Percentiles rank a stretch among this genome's conserved stretches.
Conservation (phyloP, 345 rosid species). For the Acer negundo region DNA sequence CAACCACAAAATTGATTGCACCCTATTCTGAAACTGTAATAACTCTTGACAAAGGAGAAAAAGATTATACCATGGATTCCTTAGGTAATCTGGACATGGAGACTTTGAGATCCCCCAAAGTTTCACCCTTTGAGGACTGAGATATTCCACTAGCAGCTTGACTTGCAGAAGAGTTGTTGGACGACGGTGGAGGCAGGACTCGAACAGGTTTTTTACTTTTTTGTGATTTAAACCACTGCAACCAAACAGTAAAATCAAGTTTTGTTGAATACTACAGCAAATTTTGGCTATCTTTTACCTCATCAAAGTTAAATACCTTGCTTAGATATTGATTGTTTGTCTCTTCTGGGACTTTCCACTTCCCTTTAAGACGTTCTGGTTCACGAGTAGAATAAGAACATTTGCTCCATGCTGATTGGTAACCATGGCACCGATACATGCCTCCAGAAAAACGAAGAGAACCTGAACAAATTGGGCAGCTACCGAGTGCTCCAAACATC, state of each 20-base stretch:
- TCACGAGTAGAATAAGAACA: conserved; percentile 75
- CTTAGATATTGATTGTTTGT: conserved; percentile 63
- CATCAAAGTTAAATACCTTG: conserved; percentile 43
- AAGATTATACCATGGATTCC: conserved; percentile 56
- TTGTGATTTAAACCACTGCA: conserved; percentile 94
- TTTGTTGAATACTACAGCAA: conserved; percentile 5
- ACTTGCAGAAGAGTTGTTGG: conserved; percentile 42
- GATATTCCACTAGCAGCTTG: conserved; percentile 45
- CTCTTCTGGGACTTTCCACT: conserved; percentile 86
- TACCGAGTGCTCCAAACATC: conserved; percentile 85
- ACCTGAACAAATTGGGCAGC: conserved; percentile 75
- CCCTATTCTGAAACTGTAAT: not conserved
- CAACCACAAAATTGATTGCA: not conserved
- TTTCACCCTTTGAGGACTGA: conserved; percentile 57
- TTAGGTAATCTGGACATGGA: conserved; percentile 61
- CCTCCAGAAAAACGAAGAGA: conserved; percentile 77
- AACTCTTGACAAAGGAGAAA: conserved; percentile 9
- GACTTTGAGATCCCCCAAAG: conserved; percentile 69
- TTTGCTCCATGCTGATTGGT: conserved; percentile 88
- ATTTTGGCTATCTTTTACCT: conserved; percentile 18
- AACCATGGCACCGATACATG: conserved; percentile 71
- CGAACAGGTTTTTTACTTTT: conserved; percentile 65
- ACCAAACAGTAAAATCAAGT: conserved; percentile 19
- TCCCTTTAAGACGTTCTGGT: conserved; percentile 69
- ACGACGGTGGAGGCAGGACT: conserved; percentile 48